Evolutionary conservation across 2,329 filamentous ascomycete genomes (phyloP), one percentile per base, ranked within the genome.

Genomic region (Colletotrichum magnum): DNA sequence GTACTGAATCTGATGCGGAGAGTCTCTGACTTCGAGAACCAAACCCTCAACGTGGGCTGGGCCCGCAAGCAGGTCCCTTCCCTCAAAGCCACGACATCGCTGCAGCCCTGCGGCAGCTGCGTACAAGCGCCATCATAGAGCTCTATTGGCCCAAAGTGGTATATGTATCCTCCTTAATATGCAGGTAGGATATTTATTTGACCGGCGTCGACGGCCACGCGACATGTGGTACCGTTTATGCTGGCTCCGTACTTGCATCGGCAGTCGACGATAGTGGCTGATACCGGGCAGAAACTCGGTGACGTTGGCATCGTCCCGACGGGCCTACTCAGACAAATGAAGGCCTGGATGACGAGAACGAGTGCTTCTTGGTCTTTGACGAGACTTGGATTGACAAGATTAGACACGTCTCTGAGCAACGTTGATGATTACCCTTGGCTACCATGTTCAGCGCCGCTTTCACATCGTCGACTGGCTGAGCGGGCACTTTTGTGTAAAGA

Each of bases 1-100:
- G 90, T 93, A 0, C 87, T 88, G 0, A 93, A 92, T 74, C 81
- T 92, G 72, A 92, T 92, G 76, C 88, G 90, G 90, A 87, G 88
- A 61, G 92, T 93, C 79, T 91, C 89, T 0, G 88, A 92, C 76
- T 92, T 89, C 26, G 90, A 88, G 79, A 90, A 88, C 1, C 84
- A 84, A 26, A 82, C 92, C 43, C 82, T 89, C 59, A 86, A 85
- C 28, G 90, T 90, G 1, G 90, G 91, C 2, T 93, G 90, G 90
- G 86, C 88, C 1, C 84, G 90, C 26, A 87, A 91, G 77, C 89
- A 92, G 74, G 88, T 91, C 56, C 87, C 75, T 78, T 93, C 6
- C 90, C 91, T 0, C 81, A 85, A 15, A 92, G 89, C 75, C 85
- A 88, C 69, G 90, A 92, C 71, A 91, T 93, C 73, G 83, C 91